Base-by-base conservation (phyloP, 352 stramenopile species). In the Phytophthora macrochlamydospora region DNA sequence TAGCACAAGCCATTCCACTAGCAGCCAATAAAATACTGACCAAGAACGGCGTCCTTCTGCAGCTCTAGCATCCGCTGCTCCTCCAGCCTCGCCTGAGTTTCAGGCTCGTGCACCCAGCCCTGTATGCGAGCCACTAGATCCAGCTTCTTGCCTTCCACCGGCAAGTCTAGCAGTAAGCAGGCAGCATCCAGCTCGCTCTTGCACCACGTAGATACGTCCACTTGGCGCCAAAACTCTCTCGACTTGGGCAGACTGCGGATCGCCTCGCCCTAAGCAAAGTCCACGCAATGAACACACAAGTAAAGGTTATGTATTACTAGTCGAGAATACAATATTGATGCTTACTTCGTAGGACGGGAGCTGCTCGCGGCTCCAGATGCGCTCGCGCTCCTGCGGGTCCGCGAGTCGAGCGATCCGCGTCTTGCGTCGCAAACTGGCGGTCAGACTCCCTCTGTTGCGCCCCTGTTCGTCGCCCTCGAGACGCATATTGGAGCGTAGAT, bases 81-180 rank as follows among this genome's bases (percentile, higher is more conserved):
- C 49, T 81, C 71, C 7, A 71, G 65, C 35, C 56, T 59, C 4
- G 76, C 76, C 4, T 62, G 28, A 56, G 89, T 78, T 60, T 79
- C 76, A 3, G 85, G 79, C 46, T 79, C 79, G 53, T 89, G 60
- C 48, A 93, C 66, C 85, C 85, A 93, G 61, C 91, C 85, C 61
- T 92, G 81, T 24, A 93, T 76, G 7, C 81, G 71, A 50, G 83
- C 81, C 24, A 92, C 56, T 14, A 93, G 54, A 56, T 90, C 81
- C 4, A 73, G 52, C 50, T 92, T 93, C 57, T 88, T 91, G 7
- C 79, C 81, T 5, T 52, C 51, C 7, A 44, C 51, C 5, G 70
- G 69, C 38, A 93, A 68, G 60, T 90, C 83, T 24, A 93, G 59
- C 18, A 93, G 71, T 50, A 65, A 66, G 24, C 81, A 90, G 1